Evolutionary conservation across 2,329 filamentous ascomycete species (phyloP), one percentile per base, ranked within the genome.

Genomic region (Trichophyton verrucosum): DNA sequence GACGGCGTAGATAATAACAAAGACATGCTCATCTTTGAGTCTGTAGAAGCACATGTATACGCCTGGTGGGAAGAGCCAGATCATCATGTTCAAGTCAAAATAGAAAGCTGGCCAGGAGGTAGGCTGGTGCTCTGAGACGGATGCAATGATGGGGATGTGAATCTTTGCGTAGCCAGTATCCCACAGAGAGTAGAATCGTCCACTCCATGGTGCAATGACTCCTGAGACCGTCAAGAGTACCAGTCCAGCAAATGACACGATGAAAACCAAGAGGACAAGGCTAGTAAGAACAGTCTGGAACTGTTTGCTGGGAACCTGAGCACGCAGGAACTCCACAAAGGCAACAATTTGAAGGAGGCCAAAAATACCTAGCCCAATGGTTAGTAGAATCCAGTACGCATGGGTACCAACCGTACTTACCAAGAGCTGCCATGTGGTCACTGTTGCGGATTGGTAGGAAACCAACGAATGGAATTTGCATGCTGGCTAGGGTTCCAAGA

Each of bases 21-120:
- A 99, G 63, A 99, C 92, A 72, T 99, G 94, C 80, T 99, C 91
- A 71, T 99, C 95, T 68, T 85, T 86, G 62, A 99, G 84, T 65
- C 87, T 86, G 73, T 91, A 88, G 86, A 97, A 99, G 80, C 91
- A 96, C 77, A 99, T 86, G 78, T 97, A 99, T 61, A 99, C 91
- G 75, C 94, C 94, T 11, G 94, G 95, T 3, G 94, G 94, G 84
- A 99, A 97, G 59, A 99, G 85, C 94, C 94, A 99, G 77, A 99
- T 96, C 70, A 99, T 82, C 79, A 99, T 86, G 80, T 95, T 96
- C 68, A 99, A 81, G 70, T 99, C 94, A 75, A 99, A 99, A 80
- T 99, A 99, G 82, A 96, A 99, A 15, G 95, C 90, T 1, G 94
- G 94, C 94, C 94, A 99, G 49, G 94, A 94, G 42, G 94, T 99